Base-by-base conservation (phyloP, 2,329 filamentous ascomycete genomes). In the Fusarium sp. region DNA sequence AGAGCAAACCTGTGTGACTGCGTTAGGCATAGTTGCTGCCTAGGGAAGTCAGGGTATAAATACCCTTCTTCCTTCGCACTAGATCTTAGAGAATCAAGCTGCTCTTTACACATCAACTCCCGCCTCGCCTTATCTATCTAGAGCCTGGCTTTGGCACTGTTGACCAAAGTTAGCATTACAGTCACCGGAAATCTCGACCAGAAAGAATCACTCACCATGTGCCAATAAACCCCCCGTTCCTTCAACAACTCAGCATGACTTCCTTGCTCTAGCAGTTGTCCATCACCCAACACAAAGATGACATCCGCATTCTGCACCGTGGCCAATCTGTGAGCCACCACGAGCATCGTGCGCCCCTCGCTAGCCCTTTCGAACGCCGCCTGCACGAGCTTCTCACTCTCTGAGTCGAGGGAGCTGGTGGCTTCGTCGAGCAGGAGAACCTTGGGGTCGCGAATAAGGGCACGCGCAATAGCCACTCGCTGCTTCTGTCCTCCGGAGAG, bases 301-400 rank as follows among this genome's bases (percentile, higher is more conserved):
- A 91, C 85, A 80, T 96, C 91, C 1, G 93, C 93, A 75, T 95
- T 92, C 81, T 94, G 93, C 22, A 95, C 91, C 14, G 93, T 96
- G 0, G 92, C 92, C 58, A 96, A 85, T 15, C 94, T 87, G 80
- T 96, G 94, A 1, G 94, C 94, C 12, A 97, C 93, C 4, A 93
- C 93, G 4, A 97, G 86, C 70, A 93, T 94, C 2, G 94, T 91
- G 9, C 88, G 84, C 3, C 88, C 89, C 72, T 86, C 86, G 4
- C 87, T 87, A 0, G 90, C 90, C 47, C 86, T 86, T 84, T 94
- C 91, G 78, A 95, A 90, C 0, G 93, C 92, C 1, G 85, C 85
- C 81, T 95, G 89, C 5, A 91, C 89, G n/a, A 90, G 84, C 79
- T 88, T 86, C 81, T 90, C 88, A 50, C 87, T 87, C 77, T 91